Base-by-base conservation (phyloP, 2,329 filamentous ascomycete species). In the Metarhizium sp. region DNA sequence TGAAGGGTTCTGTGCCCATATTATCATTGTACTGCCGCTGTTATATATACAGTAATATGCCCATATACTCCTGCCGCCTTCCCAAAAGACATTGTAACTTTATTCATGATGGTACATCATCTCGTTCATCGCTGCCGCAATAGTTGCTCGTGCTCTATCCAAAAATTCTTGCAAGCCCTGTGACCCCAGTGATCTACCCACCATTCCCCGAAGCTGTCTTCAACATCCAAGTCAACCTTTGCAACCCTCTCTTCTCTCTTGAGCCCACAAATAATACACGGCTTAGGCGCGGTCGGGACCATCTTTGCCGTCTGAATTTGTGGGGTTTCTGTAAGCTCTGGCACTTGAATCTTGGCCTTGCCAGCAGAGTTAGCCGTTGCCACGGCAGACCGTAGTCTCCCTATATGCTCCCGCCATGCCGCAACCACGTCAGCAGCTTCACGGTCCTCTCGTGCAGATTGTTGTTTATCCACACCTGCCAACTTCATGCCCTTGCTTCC, bases 131-230 rank as follows among this genome's bases (percentile, higher is more conserved):
- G 80, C 63, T 88, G 86, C 59, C 83, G 81, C 60, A 96, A 73
- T 56, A 78, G 77, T 53, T 77, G 77, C 68, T 88, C 88, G 68
- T 95, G 86, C 62, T 86, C 78, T 57, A 86, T 74, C 92, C 92
- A 97, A 66, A 96, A 96, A 59, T 87, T 86, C 67, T 82, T 82
- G 71, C 92, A 97, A 20, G 82, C 81, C 59, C 82, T 75, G 70
- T 92, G 88, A 0, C 87, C 90, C 87, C 90, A 92, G 68, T 92
- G 86, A 49, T 96, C 91, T 46, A 87, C 77, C 92, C 92, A 97
- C 90, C 91, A 97, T 73, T 97, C 92, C 13, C 90, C 91, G 75
- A 96, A 96, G 68, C 88, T 91, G 69, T 97, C 92, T 63, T 92
- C 85, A 8, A 95, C 83, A 30, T 85, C 78, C 53, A 85, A 75